A percentile compares a stretch with the other conserved stretches of the same genome.
Conservation (phyloP, 1,284 basidiomycete genomes). For the Puccinia hordei region DNA sequence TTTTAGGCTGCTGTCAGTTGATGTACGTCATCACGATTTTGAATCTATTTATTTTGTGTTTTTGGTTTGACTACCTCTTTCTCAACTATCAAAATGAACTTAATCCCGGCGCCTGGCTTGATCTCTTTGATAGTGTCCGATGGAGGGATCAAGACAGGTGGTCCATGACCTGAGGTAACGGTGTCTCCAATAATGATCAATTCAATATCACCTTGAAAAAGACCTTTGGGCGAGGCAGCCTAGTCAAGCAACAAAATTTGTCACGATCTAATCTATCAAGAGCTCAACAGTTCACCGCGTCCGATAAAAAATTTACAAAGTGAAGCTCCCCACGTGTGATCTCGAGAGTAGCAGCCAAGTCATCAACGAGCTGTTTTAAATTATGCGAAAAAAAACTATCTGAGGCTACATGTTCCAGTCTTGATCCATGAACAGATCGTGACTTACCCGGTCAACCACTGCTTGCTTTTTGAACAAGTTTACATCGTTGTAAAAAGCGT, state of each 20-base stretch:
- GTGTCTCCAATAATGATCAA: conserved; percentile 68
- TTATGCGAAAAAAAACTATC: conserved; percentile 61
- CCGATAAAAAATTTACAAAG: conserved; percentile 65
- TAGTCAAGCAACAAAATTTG: conserved; percentile 58
- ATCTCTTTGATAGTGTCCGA: conserved; percentile 12
- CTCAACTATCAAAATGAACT: conserved; percentile 84
- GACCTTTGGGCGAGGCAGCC: conserved; percentile 83
- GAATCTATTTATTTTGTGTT: neutral
- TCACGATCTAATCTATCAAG: neutral
- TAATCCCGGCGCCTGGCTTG: conserved; percentile 66
- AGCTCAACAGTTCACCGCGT: neutral
- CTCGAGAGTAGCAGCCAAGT: conserved; percentile 77
- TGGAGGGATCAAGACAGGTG: conserved; percentile 24
- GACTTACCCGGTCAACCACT: conserved; percentile 41
- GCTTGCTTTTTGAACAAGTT: conserved; percentile 33
- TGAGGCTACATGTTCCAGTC: neutral
- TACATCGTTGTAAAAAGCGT: conserved; percentile 43
- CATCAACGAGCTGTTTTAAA: conserved; percentile 73
- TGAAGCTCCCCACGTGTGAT: conserved; percentile 74
- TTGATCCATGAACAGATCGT: neutral
- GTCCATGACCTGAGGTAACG: conserved; percentile 59
- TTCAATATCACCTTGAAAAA: conserved; percentile 71
- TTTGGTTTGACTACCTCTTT: conserved; percentile 73
- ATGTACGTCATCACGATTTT: neutral
- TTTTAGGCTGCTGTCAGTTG: neutral